Evolutionary conservation across 495 filamentous ascomycete species (phyloP).

Genomic region (Aspergillus diversus): DNA sequence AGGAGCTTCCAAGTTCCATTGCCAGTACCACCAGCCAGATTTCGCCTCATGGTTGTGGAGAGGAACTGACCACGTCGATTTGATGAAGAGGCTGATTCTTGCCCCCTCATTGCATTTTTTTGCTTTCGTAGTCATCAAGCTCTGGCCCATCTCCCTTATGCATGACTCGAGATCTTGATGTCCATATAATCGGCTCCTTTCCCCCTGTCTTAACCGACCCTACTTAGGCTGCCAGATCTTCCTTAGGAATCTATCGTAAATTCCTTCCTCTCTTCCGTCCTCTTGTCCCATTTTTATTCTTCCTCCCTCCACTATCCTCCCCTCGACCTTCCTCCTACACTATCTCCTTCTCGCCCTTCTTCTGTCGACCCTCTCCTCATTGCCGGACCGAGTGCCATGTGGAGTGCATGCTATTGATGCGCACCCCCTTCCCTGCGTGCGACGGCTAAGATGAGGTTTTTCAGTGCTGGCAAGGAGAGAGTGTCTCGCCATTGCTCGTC

Average conservation of each 20-base stretch:
- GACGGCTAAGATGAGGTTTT: constrained; percentile 15
- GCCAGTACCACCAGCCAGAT: too few relatives aligned
- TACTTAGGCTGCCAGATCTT: not conserved
- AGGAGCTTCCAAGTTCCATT: too few relatives aligned
- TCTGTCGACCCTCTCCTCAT: not conserved
- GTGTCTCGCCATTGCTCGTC: constrained; percentile 12
- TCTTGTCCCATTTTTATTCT: not conserved
- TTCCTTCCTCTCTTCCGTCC: not conserved
- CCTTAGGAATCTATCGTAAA: not conserved
- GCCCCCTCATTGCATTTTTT: too few relatives aligned
- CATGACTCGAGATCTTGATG: not conserved
- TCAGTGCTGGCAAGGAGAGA: constrained; percentile 1
- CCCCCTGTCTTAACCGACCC: not conserved
- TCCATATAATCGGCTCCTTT: not conserved
- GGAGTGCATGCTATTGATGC: not conserved
- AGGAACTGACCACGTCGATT: too few relatives aligned
- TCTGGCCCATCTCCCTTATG: not conserved
- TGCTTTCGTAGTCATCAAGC: not conserved
- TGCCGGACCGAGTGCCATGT: not conserved
- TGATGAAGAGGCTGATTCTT: too few relatives aligned
- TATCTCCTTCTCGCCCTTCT: not conserved
- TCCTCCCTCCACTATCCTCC: not conserved
- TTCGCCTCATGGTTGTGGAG: too few relatives aligned
- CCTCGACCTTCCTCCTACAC: not conserved
- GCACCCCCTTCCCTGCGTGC: not conserved